Evolutionary conservation across 1,284 basidiomycete genomes (phyloP).

Genomic region (Heliocybe sulcata): DNA sequence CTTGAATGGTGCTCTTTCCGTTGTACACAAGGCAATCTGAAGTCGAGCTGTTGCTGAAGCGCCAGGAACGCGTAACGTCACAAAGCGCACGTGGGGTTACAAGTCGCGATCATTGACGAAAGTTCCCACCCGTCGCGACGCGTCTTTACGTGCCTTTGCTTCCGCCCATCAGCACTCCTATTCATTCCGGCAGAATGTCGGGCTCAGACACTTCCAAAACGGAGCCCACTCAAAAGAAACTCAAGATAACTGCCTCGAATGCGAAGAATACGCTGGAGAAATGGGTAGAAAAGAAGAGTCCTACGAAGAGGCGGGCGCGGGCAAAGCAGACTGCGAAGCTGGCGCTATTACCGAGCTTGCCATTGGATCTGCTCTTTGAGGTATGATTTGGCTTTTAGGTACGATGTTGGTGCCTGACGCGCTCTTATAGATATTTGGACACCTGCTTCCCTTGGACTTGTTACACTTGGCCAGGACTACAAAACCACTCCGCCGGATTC

Average conservation of each 20-base stretch:
- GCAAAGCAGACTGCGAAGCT: neutral
- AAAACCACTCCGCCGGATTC: neutral
- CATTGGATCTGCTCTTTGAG: conserved; percentile 1
- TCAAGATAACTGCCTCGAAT: neutral
- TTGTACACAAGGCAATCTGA: no score
- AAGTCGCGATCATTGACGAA: neutral
- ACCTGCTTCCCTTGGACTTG: neutral
- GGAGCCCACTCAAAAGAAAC: neutral
- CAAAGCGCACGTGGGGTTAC: neutral
- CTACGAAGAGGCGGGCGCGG: neutral
- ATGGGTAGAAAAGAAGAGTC: neutral
- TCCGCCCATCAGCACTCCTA: neutral
- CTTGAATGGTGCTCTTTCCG: no score
- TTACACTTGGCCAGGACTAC: neutral
- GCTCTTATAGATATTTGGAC: conserved; percentile 1
- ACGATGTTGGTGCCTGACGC: neutral
- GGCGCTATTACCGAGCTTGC: neutral
- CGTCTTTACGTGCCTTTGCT: neutral
- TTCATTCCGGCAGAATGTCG: neutral
- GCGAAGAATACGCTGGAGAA: neutral
- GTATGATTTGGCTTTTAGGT: neutral
- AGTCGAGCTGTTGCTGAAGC: no score
- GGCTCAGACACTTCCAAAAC: neutral
- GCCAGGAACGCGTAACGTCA: no score
- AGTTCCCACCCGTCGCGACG: neutral